Evolutionary conservation across 768 basidiomycete species (phyloP).

Genomic region (Tulasnella sp.): DNA sequence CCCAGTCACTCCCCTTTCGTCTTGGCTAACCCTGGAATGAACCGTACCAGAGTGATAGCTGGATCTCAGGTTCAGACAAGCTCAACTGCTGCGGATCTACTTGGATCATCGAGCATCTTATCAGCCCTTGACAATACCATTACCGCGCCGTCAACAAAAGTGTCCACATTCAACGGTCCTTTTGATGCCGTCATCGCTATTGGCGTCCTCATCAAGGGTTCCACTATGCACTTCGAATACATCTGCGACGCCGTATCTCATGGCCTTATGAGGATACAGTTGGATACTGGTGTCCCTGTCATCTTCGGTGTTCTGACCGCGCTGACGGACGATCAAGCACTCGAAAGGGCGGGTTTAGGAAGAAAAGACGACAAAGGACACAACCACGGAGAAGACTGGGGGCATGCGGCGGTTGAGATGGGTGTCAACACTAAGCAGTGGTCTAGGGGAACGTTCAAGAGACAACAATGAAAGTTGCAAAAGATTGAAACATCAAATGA

Average conservation of each 20-base stretch:
- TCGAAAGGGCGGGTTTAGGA: slow-evolving; percentile 87
- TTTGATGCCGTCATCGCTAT: slow-evolving; percentile 97
- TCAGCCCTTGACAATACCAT: slow-evolving; percentile 46
- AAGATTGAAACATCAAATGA: neutral
- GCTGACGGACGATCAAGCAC: slow-evolving; percentile 84
- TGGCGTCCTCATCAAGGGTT: slow-evolving; percentile 95
- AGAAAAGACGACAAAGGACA: slow-evolving; percentile 62
- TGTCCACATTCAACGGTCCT: slow-evolving; percentile 43
- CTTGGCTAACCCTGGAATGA: neutral
- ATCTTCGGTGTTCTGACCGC: slow-evolving; percentile 95
- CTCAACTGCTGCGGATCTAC: slow-evolving; percentile 68
- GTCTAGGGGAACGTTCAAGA: slow-evolving; percentile 52
- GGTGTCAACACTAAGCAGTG: slow-evolving; percentile 53
- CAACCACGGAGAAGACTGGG: slow-evolving; percentile 98
- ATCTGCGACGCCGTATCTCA: slow-evolving; percentile 91
- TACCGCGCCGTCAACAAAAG: slow-evolving; percentile 27
- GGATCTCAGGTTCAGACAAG: slow-evolving; percentile 75
- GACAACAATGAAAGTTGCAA: too few relatives aligned
- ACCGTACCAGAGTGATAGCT: slow-evolving; percentile 60
- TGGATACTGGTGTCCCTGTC: slow-evolving; percentile 88
- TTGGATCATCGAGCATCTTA: slow-evolving; percentile 40
- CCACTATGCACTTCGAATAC: slow-evolving; percentile 99
- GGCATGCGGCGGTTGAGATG: slow-evolving; percentile 93
- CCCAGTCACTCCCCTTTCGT: slow-evolving; percentile 56
- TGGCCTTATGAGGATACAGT: slow-evolving; percentile 86